Base-by-base conservation (phyloP, 352 stramenopile species). In the Phytophthora cryptogea region DNA sequence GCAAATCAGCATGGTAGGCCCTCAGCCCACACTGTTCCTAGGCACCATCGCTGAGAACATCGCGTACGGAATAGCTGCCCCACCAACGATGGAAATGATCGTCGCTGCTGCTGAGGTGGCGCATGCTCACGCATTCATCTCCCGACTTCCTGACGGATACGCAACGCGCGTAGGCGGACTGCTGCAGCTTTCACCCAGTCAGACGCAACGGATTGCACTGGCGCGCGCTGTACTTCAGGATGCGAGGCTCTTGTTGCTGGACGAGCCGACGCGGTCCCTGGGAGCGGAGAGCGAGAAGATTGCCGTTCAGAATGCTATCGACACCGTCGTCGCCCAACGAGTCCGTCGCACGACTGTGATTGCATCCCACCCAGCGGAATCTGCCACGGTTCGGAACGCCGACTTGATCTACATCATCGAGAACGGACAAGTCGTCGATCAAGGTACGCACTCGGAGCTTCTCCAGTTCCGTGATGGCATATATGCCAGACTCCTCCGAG, bases 61-160 rank as follows among this genome's bases (percentile, higher is more conserved):
- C 23, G 64, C 73, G 23, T 84, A 84, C 31, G 81, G 75, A 8
- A 66, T 82, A 44, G 73, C 76, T 35, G 27, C 54, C 13, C 77
- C 69, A 64, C 78, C 75, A 7, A 66, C 56, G 0, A 53, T 76
- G 40, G 76, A 87, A 4, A 89, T 96, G 60, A 78, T 98, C 54
- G 72, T 92, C 14, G 55, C 83, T 28, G 95, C 94, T n/a, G 92
- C 94, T 4, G 79, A 89, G 54, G 73, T 97, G 31, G 95, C 95
- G n/a, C 97, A 98, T 65, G 94, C 93, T 1, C 79, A 98, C 66
- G 69, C 85, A 26, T 99, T 99, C 59, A 98, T 98, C 71, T 74
- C 69, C 0, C 52, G 66, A 2, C 92, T 99, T 44, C 83, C 94
- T 5, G 88, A 98, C 14, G 82, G 89, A 5, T 98, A 94, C 68